Base-by-base conservation (phyloP, 1,284 basidiomycete genomes). In the Cutaneotrichosporon sp. region DNA sequence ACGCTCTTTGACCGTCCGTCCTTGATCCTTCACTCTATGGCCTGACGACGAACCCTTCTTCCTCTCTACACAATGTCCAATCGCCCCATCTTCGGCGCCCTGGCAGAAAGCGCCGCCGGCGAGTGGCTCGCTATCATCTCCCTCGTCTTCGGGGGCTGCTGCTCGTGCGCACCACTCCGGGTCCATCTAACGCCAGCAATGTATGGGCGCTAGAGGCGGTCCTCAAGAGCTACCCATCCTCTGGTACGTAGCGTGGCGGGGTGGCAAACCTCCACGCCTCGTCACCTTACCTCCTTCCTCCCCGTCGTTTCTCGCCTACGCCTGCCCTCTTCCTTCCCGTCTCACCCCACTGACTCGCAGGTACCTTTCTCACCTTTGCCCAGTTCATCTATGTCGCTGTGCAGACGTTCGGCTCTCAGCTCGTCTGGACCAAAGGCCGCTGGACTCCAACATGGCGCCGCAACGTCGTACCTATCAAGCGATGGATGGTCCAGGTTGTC, bases 341-440 rank as follows among this genome's bases (percentile, higher is more conserved):
- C 26, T 32, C 34, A 13, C 7, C 5, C 32, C 40, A 26, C 61
- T 11, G 80, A 83, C 30, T 18, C 34, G 81, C 86, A 57, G 92
- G 92, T 61, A 86, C 89, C 22, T 85, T 95, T 60, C 87, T 95
- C 73, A 95, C 92, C 0, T 89, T 93, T 71, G 84, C 88, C 52
- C 92, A 95, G 78, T 94, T 93, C 79, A 67, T 90, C 60, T 76
- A 89, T 71, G 87, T 94, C 64, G 87, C 91, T 9, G 68, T 91
- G 1, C 77, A 78, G 56, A 80, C 75, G 22, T 53, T 80, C 4
- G 70, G 75, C 5, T 71, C 73, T 0, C 80, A 81, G 60, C 21
- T 81, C 30, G 52, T 68, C 26, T 70, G 72, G 56, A 52, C 52
- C 38, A 72, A 67, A 2, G 62, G 49, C 16, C 49, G 31, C 22